Conservation (phyloP, 2,329 filamentous ascomycete genomes). For the Didymella arachidicola region DNA sequence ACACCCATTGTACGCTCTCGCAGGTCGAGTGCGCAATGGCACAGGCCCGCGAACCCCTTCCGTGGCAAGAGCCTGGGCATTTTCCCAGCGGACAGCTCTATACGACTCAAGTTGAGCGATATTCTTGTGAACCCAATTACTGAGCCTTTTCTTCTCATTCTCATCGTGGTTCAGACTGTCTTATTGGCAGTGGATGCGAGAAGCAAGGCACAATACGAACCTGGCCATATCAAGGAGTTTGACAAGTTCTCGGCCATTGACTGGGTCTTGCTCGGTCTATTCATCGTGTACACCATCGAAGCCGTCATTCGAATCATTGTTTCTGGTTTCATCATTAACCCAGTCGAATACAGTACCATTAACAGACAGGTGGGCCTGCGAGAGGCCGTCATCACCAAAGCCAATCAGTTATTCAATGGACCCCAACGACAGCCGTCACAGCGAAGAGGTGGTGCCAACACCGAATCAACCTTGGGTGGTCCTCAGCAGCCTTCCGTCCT, state of each 20-base stretch:
- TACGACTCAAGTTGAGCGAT: conserved; percentile 80
- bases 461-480: conserved; percentile 38
- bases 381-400: conserved; percentile 77
- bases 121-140: conserved; percentile 84
- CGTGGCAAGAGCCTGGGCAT: conserved; percentile 86
- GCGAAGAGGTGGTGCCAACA: conserved; percentile 56
- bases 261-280: conserved; percentile 81
- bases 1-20: conserved; percentile 38
- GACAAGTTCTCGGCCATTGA: conserved; percentile 77
- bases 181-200: conserved; percentile 86
- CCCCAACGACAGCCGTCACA: conserved; percentile 77
- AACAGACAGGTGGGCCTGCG: conserved; percentile 78
- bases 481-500: conserved; percentile 70
- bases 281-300: conserved; percentile 89
- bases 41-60: conserved; percentile 71
- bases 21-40: conserved; percentile 53
- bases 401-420: conserved; percentile 75
- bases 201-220: conserved; percentile 70
- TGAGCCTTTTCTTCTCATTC: conserved; percentile 82
- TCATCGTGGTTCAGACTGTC: conserved; percentile 88
- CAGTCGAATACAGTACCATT: conserved; percentile 89
- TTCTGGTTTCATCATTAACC: conserved; percentile 91
- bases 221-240: conserved; percentile 57
- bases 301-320: conserved; percentile 84
- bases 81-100: conserved; percentile 77